Conservation (phyloP, 2,329 filamentous ascomycete genomes). For the Xylaria sp. region DNA sequence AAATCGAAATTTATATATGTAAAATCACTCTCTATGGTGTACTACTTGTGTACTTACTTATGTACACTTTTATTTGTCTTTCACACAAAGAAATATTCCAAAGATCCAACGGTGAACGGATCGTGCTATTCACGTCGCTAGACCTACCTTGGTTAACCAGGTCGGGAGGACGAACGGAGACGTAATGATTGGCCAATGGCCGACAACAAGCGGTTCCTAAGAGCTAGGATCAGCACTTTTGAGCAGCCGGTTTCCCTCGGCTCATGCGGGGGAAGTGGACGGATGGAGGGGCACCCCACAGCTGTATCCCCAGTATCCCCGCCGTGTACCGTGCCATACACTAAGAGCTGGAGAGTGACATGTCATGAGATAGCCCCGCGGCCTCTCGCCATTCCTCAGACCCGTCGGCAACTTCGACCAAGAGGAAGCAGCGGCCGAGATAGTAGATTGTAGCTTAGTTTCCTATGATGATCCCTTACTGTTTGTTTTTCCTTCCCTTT, state of each 20-base stretch:
- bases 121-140: background rate
- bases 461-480: background rate
- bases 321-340: conserved; percentile 20
- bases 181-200: conserved; percentile 37
- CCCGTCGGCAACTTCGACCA: conserved; percentile 18
- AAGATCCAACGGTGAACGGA: background rate
- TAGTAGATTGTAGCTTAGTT: conserved; percentile 6
- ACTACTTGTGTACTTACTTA: background rate
- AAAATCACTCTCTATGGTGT: background rate
- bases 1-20: background rate
- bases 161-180: conserved; percentile 26
- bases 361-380: background rate
- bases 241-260: conserved; percentile 46
- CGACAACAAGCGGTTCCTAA: background rate
- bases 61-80: background rate
- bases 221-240: background rate
- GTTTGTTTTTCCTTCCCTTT: background rate
- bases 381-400: conserved; percentile 2
- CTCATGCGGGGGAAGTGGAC: conserved; percentile 46
- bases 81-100: background rate
- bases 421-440: conserved; percentile 18
- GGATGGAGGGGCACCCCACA: conserved; percentile 30
- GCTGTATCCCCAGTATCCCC: conserved; percentile 8
- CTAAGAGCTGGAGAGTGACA: conserved; percentile 26
- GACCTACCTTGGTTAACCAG: background rate